Evolutionary conservation across 352 stramenopile genomes (phyloP), one percentile per base, ranked within the genome.

Genomic region (Aphanomyces stellatus): DNA sequence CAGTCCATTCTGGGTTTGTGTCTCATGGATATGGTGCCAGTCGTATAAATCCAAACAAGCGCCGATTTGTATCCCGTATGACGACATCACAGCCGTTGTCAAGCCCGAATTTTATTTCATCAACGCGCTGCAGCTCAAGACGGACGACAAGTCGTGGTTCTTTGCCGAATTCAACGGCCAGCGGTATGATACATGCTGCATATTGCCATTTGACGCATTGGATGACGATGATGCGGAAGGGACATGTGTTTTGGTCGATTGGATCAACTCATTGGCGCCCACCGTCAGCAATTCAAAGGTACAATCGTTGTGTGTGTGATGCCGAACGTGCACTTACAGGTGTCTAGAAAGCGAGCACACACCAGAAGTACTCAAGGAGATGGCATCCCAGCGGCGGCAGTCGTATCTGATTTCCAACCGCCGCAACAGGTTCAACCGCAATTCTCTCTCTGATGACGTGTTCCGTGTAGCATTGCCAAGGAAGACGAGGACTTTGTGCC

Each of bases 51-150:
- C 60, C 2, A 25, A 11, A 6, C 37, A 43, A 8, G 48, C 19
- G 10, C 60, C 60, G 37, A 69, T 82, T 62, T 87, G 85, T 64
- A 72, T 92, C 15, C 59, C 78, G 63, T 92, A 85, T 43, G 74
- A 74, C 0, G 73, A 84, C 46, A 74, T 92, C 22, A 59, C 80
- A 25, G 82, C 78, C 57, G 72, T 92, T n/a, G 57, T 90, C 48
- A 90, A 92, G 68, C 83, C 83, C 10, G 77, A 88, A 71, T 90
- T 92, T 49, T 90, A 92, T 71, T 92, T 90, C 68, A 90, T 92
- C 67, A 92, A 89, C 55, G 83, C 81, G 0, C 64, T 92, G 27
- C 81, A 92, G 49, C 72, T 92, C 63, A 89, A 88, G 64, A 87
- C 78, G 4, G 81, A 81, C 37, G 62, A 71, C 34, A 81, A 82